These are phyloP conservation scores for Lumnitzera littorea DNA, from an alignment of 345 rosid species.

Conservation along the genomic window DNA sequence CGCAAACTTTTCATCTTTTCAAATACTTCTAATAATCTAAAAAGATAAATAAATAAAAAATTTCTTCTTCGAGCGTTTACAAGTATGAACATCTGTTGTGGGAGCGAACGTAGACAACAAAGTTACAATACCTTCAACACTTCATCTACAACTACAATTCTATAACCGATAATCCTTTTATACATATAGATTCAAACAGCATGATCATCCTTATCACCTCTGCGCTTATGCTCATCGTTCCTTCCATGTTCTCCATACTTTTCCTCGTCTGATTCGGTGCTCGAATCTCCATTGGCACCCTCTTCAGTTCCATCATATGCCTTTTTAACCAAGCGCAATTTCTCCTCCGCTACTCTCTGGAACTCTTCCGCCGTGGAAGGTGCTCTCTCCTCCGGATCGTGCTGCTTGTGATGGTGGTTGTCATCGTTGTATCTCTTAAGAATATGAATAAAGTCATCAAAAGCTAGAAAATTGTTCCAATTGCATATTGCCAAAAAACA, in stretches of 20 bases:
- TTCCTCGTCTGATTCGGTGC: conserved; percentile 15
- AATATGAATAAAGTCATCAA: background rate
- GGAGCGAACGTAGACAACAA: too few relatives aligned
- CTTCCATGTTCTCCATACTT: conserved; percentile 16
- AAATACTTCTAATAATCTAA: too few relatives aligned
- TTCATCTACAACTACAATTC: too few relatives aligned
- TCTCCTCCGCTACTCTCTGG: conserved; percentile 25
- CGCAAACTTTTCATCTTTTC: too few relatives aligned
- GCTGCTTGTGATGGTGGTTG: conserved; percentile 11
- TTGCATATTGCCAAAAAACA: too few relatives aligned
- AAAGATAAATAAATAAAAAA: too few relatives aligned
- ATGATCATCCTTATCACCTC: background rate
- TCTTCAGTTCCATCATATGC: conserved; percentile 19
- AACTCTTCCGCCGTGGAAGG: conserved; percentile 44
- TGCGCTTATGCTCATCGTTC: conserved; percentile 11
- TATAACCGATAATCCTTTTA: too few relatives aligned
- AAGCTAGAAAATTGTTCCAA: too few relatives aligned
- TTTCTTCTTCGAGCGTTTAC: too few relatives aligned
- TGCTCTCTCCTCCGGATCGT: conserved; percentile 34
- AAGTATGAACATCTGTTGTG: too few relatives aligned
- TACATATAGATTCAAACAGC: too few relatives aligned
- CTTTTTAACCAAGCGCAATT: conserved; percentile 27
- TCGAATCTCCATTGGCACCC: conserved; percentile 16
- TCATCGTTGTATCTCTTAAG: conserved; percentile 19
- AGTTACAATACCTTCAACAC: too few relatives aligned